phyloP scores from a whole-genome alignment of 305 asterid genomes.

The Solanum aculeatissimum region DNA sequence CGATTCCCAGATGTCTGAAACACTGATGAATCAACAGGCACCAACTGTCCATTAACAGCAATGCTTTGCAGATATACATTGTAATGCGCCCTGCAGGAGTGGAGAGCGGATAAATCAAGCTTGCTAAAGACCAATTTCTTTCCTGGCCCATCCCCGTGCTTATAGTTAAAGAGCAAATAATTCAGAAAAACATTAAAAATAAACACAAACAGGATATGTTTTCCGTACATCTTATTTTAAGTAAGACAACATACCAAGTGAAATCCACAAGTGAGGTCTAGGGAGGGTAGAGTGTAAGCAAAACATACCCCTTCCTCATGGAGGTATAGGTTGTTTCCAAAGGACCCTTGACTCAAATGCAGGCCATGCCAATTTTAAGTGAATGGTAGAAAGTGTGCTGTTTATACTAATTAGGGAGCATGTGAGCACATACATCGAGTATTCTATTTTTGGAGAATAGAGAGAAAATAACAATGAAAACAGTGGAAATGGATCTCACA shows the following conservation, averaged over 20 bases:
- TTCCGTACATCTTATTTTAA: neutral
- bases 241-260: too few species aligned
- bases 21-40: conserved; percentile 71
- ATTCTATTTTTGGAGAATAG: neutral
- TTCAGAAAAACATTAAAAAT: neutral
- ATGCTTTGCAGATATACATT: conserved; percentile 82
- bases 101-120: neutral
- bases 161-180: neutral
- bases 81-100: conserved; percentile 69
- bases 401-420: neutral
- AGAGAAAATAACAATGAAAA: neutral
- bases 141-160: neutral
- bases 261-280: too few species aligned
- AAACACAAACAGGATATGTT: neutral
- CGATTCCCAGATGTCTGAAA: conserved; percentile 67
- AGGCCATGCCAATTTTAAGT: neutral
- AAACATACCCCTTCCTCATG: too few species aligned
- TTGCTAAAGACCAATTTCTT: neutral
- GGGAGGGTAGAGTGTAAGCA: too few species aligned
- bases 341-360: too few species aligned
- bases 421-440: neutral
- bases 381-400: neutral
- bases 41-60: conserved; percentile 72
- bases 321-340: too few species aligned
- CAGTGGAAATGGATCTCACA: neutral